phyloP scores from a whole-genome alignment of 192 early-diverging fungal species.

The Umbelopsis sp. region DNA sequence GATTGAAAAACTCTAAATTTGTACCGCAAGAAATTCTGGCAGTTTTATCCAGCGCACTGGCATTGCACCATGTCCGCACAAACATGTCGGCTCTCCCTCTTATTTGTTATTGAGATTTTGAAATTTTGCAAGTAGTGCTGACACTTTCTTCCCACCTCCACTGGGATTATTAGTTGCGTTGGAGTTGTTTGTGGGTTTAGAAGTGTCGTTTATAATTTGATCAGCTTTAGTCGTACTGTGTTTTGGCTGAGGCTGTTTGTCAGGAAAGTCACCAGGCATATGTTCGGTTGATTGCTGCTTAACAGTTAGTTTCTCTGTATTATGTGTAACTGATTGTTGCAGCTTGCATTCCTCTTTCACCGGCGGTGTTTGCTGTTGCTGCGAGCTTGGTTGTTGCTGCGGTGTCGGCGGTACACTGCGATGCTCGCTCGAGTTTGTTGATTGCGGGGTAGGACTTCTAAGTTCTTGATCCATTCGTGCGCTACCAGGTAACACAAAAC shows the following conservation, averaged over 20 bases:
- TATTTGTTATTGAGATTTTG: conserved; percentile 1
- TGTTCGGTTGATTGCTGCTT: neutral
- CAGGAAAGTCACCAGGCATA: conserved; percentile 10
- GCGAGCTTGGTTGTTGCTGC: neutral
- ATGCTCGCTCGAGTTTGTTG: neutral
- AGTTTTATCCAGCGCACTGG: too few relatives aligned
- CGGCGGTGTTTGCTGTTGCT: neutral
- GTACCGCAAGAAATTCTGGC: neutral
- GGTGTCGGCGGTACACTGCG: neutral
- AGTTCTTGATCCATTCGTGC: neutral
- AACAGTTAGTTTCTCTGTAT: too few relatives aligned
- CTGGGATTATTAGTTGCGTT: neutral
- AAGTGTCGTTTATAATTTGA: neutral
- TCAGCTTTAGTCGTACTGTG: neutral
- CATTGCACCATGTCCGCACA: too few relatives aligned
- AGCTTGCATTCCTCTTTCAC: neutral
- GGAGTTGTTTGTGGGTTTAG: neutral
- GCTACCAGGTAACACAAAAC: conserved; percentile 28
- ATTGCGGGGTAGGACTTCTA: neutral
- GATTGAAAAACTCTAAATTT: neutral
- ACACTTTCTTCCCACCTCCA: neutral
- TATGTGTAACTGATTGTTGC: too few relatives aligned
- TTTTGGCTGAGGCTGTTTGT: neutral
- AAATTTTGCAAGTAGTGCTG: conserved; percentile 4
- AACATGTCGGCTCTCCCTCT: neutral